Conservation (phyloP, 257 asterid genomes). For the Echites panduratus region DNA sequence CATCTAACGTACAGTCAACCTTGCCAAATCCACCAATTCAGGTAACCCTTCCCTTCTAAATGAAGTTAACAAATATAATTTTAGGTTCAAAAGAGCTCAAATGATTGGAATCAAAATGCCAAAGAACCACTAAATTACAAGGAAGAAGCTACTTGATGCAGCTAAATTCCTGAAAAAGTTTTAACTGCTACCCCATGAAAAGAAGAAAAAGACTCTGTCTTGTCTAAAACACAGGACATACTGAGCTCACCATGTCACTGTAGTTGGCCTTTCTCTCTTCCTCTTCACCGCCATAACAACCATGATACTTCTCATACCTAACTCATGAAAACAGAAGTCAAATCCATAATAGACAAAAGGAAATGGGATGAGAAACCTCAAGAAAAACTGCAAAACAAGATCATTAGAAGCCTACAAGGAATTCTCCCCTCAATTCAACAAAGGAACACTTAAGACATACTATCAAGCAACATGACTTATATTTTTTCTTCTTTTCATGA, state of each 20-base stretch:
- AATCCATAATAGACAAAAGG: neutral
- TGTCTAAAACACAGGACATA: neutral
- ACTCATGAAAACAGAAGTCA: constrained; percentile 10
- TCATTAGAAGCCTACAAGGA: neutral
- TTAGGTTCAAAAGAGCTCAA: neutral
- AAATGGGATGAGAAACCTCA: neutral
- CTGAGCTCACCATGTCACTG: constrained; percentile 68
- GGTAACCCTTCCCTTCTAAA: neutral
- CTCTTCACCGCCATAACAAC: constrained; percentile 80
- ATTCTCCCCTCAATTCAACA: neutral
- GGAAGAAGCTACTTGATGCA: neutral
- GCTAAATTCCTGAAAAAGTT: neutral
- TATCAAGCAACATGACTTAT: neutral
- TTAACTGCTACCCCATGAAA: neutral
- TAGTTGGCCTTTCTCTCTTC: constrained; percentile 88
- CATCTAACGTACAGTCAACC: neutral
- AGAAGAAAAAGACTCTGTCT: neutral
- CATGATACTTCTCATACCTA: constrained; percentile 98
- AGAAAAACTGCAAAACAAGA: neutral
- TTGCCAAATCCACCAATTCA: neutral
- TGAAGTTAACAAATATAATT: neutral
- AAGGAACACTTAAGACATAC: neutral
- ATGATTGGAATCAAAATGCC: neutral
- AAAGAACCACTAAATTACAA: neutral
- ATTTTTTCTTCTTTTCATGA: neutral